A percentile compares a stretch with the other conserved stretches of the same genome.
phyloP scores from a whole-genome alignment of 2,329 filamentous ascomycete genomes.

The Cordyceps farinosa region DNA sequence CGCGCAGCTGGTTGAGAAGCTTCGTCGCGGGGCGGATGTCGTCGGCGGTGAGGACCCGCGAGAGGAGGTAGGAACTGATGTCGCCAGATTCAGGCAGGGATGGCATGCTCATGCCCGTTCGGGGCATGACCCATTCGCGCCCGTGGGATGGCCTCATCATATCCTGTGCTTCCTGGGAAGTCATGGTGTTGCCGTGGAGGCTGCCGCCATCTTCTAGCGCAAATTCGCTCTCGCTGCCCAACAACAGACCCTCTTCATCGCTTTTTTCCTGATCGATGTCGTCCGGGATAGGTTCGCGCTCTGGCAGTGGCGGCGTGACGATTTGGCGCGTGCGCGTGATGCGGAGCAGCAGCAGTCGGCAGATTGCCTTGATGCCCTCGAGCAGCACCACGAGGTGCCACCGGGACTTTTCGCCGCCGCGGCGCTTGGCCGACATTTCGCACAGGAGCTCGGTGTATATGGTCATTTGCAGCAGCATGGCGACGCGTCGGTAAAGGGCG shows the following conservation, averaged over 20 bases:
- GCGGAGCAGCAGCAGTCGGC: conserved; percentile 73
- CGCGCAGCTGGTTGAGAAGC: conserved; percentile 78
- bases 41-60: conserved; percentile 88
- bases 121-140: conserved; percentile 84
- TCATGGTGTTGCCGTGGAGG: conserved; percentile 23
- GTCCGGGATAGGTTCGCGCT: conserved; percentile 72
- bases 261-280: conserved; percentile 43
- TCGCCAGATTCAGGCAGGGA: conserved; percentile 76
- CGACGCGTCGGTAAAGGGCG: conserved; percentile 73
- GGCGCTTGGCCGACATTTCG: conserved; percentile 92
- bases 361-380: conserved; percentile 82
- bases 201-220: conserved; percentile 34
- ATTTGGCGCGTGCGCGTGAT: conserved; percentile 80
- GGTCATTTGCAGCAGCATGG: conserved; percentile 80
- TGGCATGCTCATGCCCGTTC: conserved; percentile 82
- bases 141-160: conserved; percentile 37
- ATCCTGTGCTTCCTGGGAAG: conserved; percentile 25
- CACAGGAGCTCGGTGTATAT: conserved; percentile 95
- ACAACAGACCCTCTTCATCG: conserved; percentile 35
- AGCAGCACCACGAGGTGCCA: conserved; percentile 87
- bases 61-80: conserved; percentile 81
- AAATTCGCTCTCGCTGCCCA: conserved; percentile 39
- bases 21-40: conserved; percentile 91
- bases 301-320: conserved; percentile 78
- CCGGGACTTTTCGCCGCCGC: conserved; percentile 70